Evolutionary conservation across 1,139 yeast species (phyloP), one percentile per base, ranked within the genome.

Genomic region (Barnettozyma hawaiiensis): DNA sequence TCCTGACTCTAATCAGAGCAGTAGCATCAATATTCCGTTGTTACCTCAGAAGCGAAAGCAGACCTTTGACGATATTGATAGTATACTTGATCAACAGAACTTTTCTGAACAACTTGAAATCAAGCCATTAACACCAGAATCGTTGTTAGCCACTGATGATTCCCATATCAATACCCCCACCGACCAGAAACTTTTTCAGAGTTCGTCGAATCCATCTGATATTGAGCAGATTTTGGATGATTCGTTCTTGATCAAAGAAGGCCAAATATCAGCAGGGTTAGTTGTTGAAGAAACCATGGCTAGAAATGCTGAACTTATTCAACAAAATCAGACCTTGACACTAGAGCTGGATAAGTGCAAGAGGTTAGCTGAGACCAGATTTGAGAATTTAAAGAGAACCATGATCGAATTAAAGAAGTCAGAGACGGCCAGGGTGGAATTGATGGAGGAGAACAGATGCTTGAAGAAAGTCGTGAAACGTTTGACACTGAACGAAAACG

Each of bases 321-420:
- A 44, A 24, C 35, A 41, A 12, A 33, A 39, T 26, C 35, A 41
- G 12, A 23, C 23, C 7, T 32, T 47, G n/a, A 22, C 39, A 12
- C 12, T 23, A 7, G 51, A 53, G 53, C 39, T 56, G 48, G 56
- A 64, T 51, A 51, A 54, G 45, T 46, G 61, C 35, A 63, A 62
- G 41, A 61, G 57, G 32, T 51, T 62, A 20, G 61, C 61, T 41
- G 55, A 62, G 4, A 54, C 56, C 35, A 58, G 64, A n/a, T 55
- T 61, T 35, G 50, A 55, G 11, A 62, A 61, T 32, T 47, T 65
- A 40, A 60, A 62, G 36, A 60, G 53, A 33, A 45, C 62, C 5
- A 47, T 65, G 47, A 45, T 46, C 28, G 61, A 59, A 38, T 47
- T 66, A 40, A 64, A 59, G 41, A 62, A 59, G 37, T 62, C 65